Evolutionary conservation across 192 early-diverging fungal genomes (phyloP), one percentile per base, ranked within the genome.

Genomic region (Entophlyctis helioformis): DNA sequence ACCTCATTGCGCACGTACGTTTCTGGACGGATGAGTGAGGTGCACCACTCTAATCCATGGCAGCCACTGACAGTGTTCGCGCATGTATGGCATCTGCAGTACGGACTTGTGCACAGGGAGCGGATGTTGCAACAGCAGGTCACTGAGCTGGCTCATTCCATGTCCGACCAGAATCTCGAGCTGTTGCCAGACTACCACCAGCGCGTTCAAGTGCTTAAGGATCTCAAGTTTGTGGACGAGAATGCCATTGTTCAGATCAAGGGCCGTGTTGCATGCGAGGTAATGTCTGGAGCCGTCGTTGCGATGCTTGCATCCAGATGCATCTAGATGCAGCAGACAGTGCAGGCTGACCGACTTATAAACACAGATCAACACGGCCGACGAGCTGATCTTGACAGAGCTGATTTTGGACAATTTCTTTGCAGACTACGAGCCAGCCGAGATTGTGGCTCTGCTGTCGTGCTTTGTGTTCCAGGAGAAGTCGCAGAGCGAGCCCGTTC

Each of bases 391-490:
- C 12, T 66, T 98, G 18, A 96, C 95, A 0, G 92, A 98, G 55
- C 67, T 98, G 23, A 84, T 98, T 21, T 64, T 98, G 26, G 84
- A 95, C 58, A 98, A 98, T 59, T 77, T 87, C 42, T 67, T 96
- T 26, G 83, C 81, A 0, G 81, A 86, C 42, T 91, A 77, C 42
- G 87, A 91, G 44, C 88, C 89, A 0, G 87, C 82, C 13, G 95
- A 98, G 57, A 86, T 89, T 33, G 92, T 91, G 3, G 92, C 91
- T 5, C 67, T 98, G 21, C 53, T 98, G 18, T 91, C 88, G 1
- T 83, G 80, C 33, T 98, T 98, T 75, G 83, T 98, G 39, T 96
- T 91, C 60, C 86, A 92, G 38, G 95, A 98, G 42, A 93, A 85
- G 59, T 73, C 73, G 46, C 67, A 70, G 18, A 75, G 56, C 25